These are phyloP conservation scores for Moesziomyces globuligerus DNA, from an alignment of 1,284 basidiomycete species.

Conservation along the genomic window DNA sequence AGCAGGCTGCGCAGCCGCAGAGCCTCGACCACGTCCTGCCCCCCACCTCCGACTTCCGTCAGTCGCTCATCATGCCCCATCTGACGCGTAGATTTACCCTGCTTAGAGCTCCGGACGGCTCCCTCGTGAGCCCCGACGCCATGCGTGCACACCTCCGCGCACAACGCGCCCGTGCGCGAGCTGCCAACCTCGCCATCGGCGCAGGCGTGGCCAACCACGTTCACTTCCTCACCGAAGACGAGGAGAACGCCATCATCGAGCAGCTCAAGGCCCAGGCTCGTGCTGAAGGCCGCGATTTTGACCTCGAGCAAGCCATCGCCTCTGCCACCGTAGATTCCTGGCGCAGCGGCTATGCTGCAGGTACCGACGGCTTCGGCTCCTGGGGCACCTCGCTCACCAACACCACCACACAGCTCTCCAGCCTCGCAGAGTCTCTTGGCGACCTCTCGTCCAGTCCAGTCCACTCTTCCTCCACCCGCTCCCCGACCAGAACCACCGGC, in stretches of 20 bases:
- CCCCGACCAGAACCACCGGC: conserved; percentile 10
- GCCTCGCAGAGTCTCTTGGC: conserved; percentile 40
- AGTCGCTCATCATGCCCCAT: conserved; percentile 64
- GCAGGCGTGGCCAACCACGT: conserved; percentile 12
- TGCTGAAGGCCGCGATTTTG: conserved; percentile 41
- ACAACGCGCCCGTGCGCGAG: conserved; percentile 57
- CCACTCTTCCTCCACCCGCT: conserved; percentile 13
- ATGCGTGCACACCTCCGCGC: conserved; percentile 61
- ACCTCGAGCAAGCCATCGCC: conserved; percentile 15
- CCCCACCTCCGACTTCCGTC: conserved; percentile 49
- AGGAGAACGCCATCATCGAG: conserved; percentile 62
- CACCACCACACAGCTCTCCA: conserved; percentile 17
- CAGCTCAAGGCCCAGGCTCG: conserved; percentile 52
- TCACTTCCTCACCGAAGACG: conserved; percentile 61
- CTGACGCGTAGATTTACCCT: conserved; percentile 60
- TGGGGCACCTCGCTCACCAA: conserved; percentile 29
- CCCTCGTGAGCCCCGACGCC: conserved; percentile 59
- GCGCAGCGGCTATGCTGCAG: conserved; percentile 35
- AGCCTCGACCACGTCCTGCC: conserved; percentile 44
- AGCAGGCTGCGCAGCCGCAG: conserved; percentile 4
- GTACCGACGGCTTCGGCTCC: conserved; percentile 57
- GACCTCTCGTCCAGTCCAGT: conserved; percentile 16
- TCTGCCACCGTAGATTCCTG: conserved; percentile 18
- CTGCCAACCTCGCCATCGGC: conserved; percentile 31
- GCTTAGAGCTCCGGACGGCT: conserved; percentile 56